These are phyloP conservation scores for Brassica balearica DNA, from an alignment of 441 rosid species.

Conservation along the genomic window DNA sequence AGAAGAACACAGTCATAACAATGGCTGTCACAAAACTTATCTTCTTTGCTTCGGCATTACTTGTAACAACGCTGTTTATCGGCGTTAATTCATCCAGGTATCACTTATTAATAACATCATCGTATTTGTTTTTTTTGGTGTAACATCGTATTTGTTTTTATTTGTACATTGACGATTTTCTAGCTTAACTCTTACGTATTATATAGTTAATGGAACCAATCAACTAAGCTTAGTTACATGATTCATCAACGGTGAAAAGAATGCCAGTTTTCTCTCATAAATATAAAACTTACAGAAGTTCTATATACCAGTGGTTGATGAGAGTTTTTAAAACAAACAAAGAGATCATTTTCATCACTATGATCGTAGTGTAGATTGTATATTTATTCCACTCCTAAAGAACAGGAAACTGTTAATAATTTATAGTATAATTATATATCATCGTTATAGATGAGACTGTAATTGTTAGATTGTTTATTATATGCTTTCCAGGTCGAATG, in stretches of 20 bases:
- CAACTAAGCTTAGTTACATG: neutral
- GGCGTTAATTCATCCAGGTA: conserved; percentile 42
- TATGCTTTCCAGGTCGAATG: conserved; percentile 47
- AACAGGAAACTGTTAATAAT: neutral
- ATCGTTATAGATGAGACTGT: conserved; percentile 16
- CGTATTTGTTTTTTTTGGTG: neutral
- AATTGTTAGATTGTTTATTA: neutral
- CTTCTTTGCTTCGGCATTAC: conserved; percentile 39
- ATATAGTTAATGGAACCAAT: conserved; percentile 21
- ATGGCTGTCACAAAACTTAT: conserved; percentile 38
- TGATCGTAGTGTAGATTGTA: neutral
- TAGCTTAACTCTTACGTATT: conserved; percentile 5
- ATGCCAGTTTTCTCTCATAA: neutral
- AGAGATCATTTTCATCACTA: neutral
- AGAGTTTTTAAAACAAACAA: neutral
- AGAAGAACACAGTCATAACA: conserved; percentile 28
- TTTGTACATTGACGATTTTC: neutral
- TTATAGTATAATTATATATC: neutral
- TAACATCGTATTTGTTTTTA: neutral
- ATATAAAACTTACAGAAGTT: neutral
- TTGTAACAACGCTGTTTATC: conserved; percentile 32
- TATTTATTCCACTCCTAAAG: conserved; percentile 1
- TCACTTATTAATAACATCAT: neutral
- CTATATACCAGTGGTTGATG: neutral
- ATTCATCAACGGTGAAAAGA: neutral